A percentile compares a stretch with the other conserved stretches of the same genome.
phyloP scores from a whole-genome alignment of 371 early-diverging fungal species.

The Saksenaea oblongispora region DNA sequence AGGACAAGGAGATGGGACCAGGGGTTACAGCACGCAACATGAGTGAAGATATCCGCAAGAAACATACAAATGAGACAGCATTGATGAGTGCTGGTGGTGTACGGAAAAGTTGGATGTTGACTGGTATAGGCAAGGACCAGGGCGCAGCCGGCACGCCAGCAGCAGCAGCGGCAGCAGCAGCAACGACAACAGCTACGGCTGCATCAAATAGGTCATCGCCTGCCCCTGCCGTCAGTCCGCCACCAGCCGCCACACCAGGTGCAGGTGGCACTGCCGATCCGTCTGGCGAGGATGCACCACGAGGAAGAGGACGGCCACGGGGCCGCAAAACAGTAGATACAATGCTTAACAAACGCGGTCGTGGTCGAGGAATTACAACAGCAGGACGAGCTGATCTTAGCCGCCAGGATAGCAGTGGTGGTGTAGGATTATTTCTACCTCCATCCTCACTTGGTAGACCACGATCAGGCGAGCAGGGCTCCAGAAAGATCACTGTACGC shows the following conservation, averaged over 20 bases:
- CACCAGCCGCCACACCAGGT: conserved; percentile 5
- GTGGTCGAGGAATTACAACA: conserved; percentile 9
- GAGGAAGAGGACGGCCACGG: conserved; percentile 44
- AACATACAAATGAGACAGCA: conserved; percentile 73
- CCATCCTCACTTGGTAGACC: conserved; percentile 43
- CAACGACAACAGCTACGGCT: too few species aligned
- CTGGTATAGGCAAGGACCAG: conserved; percentile 37
- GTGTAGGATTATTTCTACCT: conserved; percentile 32
- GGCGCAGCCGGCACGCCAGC: conserved; percentile 8
- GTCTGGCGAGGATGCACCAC: conserved; percentile 29
- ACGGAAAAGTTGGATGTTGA: conserved; percentile 77
- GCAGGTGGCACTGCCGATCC: background rate
- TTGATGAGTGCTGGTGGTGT: conserved; percentile 75
- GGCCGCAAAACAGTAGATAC: conserved; percentile 17
- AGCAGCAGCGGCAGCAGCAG: too few species aligned
- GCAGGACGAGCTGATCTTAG: conserved; percentile 20
- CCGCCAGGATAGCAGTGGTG: conserved; percentile 2
- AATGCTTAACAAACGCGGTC: conserved; percentile 9
- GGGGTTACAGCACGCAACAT: conserved; percentile 64
- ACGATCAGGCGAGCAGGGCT: conserved; percentile 41
- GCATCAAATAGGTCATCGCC: conserved; percentile 9
- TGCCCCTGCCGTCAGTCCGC: conserved; percentile 3
- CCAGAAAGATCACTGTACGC: conserved; percentile 63
- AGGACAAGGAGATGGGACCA: conserved; percentile 57
- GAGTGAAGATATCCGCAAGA: conserved; percentile 70